Percentiles rank a stretch among this genome's conserved stretches.
Evolutionary conservation across 202 grass and related monocot species (phyloP).

Genomic region (Tripidium arundinaceum): DNA sequence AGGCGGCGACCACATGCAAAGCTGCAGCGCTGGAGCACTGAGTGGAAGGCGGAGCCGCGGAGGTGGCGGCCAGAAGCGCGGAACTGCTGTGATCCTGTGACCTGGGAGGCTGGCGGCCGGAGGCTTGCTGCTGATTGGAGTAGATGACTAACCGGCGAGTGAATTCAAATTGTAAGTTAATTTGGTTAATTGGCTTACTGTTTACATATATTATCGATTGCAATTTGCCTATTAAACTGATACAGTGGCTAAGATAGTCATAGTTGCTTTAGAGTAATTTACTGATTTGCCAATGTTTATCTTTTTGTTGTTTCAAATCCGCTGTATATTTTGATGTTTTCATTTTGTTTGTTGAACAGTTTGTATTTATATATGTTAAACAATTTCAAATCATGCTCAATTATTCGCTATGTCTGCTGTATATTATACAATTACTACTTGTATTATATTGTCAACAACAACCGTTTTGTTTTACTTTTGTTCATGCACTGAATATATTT

Average conservation of each 20-base stretch:
- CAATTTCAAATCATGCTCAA: not conserved
- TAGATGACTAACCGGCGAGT: not conserved
- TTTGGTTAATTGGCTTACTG: not conserved
- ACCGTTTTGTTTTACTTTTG: too few relatives aligned
- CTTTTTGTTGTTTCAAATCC: not conserved
- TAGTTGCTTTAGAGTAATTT: not conserved
- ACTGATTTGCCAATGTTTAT: not conserved
- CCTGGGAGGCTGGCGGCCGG: not conserved
- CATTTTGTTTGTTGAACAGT: too few relatives aligned
- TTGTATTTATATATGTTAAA: too few relatives aligned
- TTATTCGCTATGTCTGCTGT: not conserved
- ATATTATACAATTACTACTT: not conserved
- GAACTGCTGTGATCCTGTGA: not conserved
- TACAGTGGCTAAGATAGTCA: not conserved
- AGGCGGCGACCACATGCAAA: not conserved
- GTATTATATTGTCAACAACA: not conserved
- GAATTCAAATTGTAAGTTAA: not conserved
- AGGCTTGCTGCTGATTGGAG: not conserved
- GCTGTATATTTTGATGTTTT: not conserved
- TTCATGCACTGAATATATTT: not conserved
- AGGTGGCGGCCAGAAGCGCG: not conserved
- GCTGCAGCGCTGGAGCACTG: not conserved
- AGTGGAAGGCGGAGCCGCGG: not conserved
- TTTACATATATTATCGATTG: not conserved
- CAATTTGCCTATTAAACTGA: not conserved